Evolutionary conservation across 257 asterid genomes (phyloP), one percentile per base, ranked within the genome.

Genomic region (Phtheirospermum japonicum): DNA sequence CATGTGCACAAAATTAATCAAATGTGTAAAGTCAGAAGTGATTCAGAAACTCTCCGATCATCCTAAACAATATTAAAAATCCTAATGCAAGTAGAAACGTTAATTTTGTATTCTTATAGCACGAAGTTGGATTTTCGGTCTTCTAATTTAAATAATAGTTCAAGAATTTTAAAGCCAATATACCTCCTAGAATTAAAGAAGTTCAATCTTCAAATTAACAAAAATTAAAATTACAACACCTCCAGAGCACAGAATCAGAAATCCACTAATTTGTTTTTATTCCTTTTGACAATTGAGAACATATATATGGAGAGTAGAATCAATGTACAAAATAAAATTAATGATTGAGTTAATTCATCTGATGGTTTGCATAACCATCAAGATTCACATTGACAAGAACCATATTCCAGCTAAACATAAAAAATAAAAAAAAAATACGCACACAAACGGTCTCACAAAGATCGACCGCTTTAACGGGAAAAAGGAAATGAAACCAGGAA

Each of bases 1-100:
- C 97, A 97, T 93, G 77, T 16, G 62, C 57, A 46, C 45, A 39
- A 45, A 66, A 66, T 57, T 62, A 39, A 20, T 63, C 56, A 61
- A 64, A 49, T 54, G 45, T 18, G 55, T 49, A 33, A 50, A 53
- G 69, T 57, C 62, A 46, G 50, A 26, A 36, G 63, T 17, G 67
- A 28, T 19, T n/a, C 34, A 11, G 61, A 10, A 43, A 70, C 55
- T 36, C 48, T 33, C 60, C 28, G 34, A 51, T n/a, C n/a, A n/a
- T n/a, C n/a, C n/a, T n/a, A n/a, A n/a, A n/a, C n/a, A n/a, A n/a
- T n/a, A n/a, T n/a, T n/a, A n/a, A n/a, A n/a, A n/a, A n/a, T n/a
- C n/a, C n/a, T n/a, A n/a, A n/a, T n/a, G n/a, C n/a, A n/a, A n/a
- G n/a, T n/a, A n/a, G n/a, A n/a, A n/a, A n/a, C n/a, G n/a, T n/a